phyloP scores from a whole-genome alignment of 345 rosid species.

The Crucihimalaya himalaica region DNA sequence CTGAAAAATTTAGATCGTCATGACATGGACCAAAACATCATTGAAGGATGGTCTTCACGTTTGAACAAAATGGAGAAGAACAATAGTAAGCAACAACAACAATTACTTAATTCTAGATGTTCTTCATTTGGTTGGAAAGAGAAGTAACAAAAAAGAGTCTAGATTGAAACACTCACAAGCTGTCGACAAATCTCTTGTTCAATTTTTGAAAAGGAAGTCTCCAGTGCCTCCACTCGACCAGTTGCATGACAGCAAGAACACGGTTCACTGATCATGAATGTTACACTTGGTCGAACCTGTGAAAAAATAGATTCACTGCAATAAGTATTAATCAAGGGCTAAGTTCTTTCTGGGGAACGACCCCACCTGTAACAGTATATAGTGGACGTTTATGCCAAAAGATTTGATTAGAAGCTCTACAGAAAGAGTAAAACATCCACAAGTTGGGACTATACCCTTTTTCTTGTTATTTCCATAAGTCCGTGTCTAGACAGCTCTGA shows the following conservation, averaged over 20 bases:
- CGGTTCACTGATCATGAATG: conserved; percentile 95
- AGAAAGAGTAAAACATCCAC: conserved; percentile 33
- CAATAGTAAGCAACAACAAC: neutral
- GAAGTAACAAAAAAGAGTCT: conserved; percentile 3
- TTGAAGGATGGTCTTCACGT: neutral
- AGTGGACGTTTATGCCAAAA: neutral
- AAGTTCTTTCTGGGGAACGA: neutral
- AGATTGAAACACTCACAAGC: conserved; percentile 58
- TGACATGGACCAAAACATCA: conserved; percentile 10
- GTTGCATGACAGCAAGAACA: conserved; percentile 92
- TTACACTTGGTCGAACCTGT: conserved; percentile 97
- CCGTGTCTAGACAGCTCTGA: conserved; percentile 94
- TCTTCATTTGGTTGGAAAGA: conserved; percentile 10
- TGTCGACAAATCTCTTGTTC: conserved; percentile 90
- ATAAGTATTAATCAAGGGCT: conserved; percentile 18
- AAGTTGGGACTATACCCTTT: conserved; percentile 63
- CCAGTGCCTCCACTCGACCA: conserved; percentile 96
- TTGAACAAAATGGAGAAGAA: neutral
- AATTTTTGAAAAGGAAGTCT: conserved; percentile 90
- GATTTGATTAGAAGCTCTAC: neutral
- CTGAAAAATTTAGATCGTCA: conserved; percentile 41
- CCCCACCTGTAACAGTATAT: neutral
- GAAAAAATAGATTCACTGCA: neutral
- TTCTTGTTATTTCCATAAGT: conserved; percentile 97
- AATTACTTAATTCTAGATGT: neutral